Conservation (phyloP, 73 alveolate genomes). For the Urostyla sp. region DNA sequence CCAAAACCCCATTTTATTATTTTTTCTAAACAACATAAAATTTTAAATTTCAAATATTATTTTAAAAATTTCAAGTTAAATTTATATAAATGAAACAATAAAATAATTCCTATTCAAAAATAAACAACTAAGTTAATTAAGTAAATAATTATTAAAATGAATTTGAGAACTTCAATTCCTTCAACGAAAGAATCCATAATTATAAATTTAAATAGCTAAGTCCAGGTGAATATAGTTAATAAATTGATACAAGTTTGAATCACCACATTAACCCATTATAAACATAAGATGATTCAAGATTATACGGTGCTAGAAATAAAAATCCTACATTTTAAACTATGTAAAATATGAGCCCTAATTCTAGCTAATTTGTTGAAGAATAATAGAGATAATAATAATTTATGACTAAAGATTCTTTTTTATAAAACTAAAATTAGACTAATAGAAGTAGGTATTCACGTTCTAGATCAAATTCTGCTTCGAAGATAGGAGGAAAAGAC, state of each 20-base stretch:
- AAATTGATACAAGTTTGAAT: too few species aligned
- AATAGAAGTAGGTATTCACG: neutral
- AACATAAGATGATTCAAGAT: slow-evolving; percentile 45
- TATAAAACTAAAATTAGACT: slow-evolving; percentile 4
- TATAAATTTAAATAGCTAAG: too few species aligned
- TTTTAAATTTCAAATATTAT: too few species aligned
- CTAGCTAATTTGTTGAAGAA: slow-evolving; percentile 13
- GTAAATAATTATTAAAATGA: too few species aligned
- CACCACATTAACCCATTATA: slow-evolving; percentile 29
- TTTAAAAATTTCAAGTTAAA: too few species aligned
- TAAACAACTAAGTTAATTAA: too few species aligned
- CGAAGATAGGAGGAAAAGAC: too few species aligned
- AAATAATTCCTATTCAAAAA: too few species aligned
- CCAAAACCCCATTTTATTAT: too few species aligned
- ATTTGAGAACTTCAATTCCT: slow-evolving; percentile 35
- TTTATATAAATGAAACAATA: too few species aligned
- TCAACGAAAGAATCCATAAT: slow-evolving; percentile 32
- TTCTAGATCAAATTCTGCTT: slow-evolving; percentile 27
- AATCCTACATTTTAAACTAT: neutral
- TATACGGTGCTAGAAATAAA: neutral
- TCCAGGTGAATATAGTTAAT: too few species aligned
- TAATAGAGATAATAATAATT: neutral
- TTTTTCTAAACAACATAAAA: too few species aligned
- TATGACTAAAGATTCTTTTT: neutral
- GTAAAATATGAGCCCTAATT: slow-evolving; percentile 5